These are phyloP conservation scores for Lasiodiplodia hormozganensis DNA, from an alignment of 2,329 filamentous ascomycete genomes.

Conservation along the genomic window DNA sequence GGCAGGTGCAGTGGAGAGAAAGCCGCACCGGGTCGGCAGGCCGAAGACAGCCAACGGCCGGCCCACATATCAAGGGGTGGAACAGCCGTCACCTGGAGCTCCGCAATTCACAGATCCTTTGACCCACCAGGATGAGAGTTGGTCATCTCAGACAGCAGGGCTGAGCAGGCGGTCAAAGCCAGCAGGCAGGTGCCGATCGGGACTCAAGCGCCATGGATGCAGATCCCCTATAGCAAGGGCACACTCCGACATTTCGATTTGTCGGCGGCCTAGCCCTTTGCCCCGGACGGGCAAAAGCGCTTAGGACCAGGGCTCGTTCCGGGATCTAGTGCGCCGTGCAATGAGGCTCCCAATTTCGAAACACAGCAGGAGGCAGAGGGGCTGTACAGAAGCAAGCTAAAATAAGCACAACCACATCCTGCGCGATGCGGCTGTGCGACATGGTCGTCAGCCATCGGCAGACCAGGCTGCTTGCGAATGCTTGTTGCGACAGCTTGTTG, in stretches of 20 bases:
- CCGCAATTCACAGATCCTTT: slow-evolving; percentile 22
- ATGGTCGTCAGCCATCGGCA: not conserved
- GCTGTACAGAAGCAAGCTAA: not conserved
- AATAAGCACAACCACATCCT: slow-evolving; percentile 2
- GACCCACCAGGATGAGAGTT: slow-evolving; percentile 8
- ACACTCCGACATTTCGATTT: not conserved
- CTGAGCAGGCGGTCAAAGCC: slow-evolving; percentile 23
- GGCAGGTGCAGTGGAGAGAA: not conserved
- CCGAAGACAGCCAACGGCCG: slow-evolving; percentile 9
- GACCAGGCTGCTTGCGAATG: not conserved
- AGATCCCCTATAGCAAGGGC: slow-evolving; percentile 16
- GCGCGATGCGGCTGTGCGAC: not conserved
- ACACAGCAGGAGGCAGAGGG: not conserved
- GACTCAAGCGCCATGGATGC: slow-evolving; percentile 1
- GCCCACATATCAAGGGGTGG: slow-evolving; percentile 22
- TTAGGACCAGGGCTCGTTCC: not conserved
- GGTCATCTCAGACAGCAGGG: slow-evolving; percentile 20
- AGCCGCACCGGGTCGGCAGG: not conserved
- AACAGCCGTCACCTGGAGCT: slow-evolving; percentile 7
- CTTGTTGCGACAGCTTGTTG: not conserved
- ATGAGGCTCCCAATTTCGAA: not conserved
- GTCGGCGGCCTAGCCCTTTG: not conserved
- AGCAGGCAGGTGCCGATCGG: slow-evolving; percentile 20
- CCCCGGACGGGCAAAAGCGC: not conserved
- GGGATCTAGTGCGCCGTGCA: not conserved